Conservation (phyloP, 305 asterid genomes). For the Fraxinus greggii region DNA sequence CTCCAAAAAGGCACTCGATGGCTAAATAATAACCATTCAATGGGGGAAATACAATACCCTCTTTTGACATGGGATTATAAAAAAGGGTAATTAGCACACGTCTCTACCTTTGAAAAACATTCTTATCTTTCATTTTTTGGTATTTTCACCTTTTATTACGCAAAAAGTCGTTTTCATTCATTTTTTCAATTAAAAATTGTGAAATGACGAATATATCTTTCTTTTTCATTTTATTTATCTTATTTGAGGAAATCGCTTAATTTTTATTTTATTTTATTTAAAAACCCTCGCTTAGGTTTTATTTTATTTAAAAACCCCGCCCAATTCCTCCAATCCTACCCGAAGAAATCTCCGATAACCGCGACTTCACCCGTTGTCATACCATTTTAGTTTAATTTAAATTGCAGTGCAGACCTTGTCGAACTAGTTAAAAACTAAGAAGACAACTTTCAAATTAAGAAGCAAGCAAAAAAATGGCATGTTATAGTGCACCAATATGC, state of each 20-base stretch:
- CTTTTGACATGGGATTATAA: neutral
- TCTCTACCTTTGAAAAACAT: too few species aligned
- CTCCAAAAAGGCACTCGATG: neutral
- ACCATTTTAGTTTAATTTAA: neutral
- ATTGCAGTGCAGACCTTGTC: neutral
- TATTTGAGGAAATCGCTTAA: neutral
- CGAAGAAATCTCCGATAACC: neutral
- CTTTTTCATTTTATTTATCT: neutral
- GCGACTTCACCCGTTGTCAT: neutral
- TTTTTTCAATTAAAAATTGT: too few species aligned
- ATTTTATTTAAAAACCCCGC: neutral
- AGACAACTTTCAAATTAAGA: neutral
- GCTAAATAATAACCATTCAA: neutral
- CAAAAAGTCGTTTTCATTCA: too few species aligned
- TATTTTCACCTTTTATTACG: too few species aligned
- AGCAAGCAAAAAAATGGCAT: neutral
- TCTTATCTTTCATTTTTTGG: too few species aligned
- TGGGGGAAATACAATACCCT: neutral
- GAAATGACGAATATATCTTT: too few species aligned
- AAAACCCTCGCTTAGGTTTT: neutral
- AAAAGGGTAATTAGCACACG: neutral
- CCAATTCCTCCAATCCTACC: neutral
- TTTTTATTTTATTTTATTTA: too few species aligned
- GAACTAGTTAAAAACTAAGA: neutral
- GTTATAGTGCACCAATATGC: neutral